These are phyloP conservation scores for Raddia distichophylla DNA, from an alignment of 176 grass and related monocot genomes.

Conservation along the genomic window DNA sequence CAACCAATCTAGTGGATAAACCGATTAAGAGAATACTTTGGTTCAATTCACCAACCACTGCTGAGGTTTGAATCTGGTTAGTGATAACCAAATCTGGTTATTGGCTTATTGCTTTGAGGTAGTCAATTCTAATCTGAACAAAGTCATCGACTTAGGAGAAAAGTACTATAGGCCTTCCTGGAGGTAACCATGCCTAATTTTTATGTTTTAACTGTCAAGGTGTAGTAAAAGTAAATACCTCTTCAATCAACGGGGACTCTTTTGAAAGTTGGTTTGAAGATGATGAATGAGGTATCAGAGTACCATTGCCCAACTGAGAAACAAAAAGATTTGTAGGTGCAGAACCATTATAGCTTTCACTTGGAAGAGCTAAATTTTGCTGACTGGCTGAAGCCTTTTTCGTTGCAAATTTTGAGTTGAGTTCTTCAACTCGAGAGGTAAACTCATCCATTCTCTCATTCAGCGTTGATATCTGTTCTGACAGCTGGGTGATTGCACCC, in stretches of 20 bases:
- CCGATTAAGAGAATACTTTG: background rate
- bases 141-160: background rate
- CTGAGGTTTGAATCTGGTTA: background rate
- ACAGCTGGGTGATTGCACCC: slow-evolving; percentile 79
- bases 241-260: slow-evolving; percentile 82
- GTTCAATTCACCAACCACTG: background rate
- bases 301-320: slow-evolving; percentile 87
- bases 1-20: background rate
- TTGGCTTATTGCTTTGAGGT: background rate
- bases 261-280: slow-evolving; percentile 81
- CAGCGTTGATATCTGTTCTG: slow-evolving; percentile 87
- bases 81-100: background rate
- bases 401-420: slow-evolving; percentile 68
- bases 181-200: background rate
- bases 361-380: slow-evolving; percentile 77
- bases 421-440: slow-evolving; percentile 85
- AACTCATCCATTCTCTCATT: slow-evolving; percentile 99
- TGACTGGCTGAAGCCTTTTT: slow-evolving; percentile 77
- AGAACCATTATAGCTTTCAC: slow-evolving; percentile 87
- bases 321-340: slow-evolving; percentile 83
- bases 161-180: background rate
- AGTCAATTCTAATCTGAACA: background rate
- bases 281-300: slow-evolving; percentile 72
- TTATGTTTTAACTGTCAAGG: background rate
- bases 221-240: slow-evolving; percentile 51